Percentiles rank a stretch among this genome's conserved stretches.
Conservation (phyloP, 2,329 filamentous ascomycete species). For the Botryotinia convoluta region DNA sequence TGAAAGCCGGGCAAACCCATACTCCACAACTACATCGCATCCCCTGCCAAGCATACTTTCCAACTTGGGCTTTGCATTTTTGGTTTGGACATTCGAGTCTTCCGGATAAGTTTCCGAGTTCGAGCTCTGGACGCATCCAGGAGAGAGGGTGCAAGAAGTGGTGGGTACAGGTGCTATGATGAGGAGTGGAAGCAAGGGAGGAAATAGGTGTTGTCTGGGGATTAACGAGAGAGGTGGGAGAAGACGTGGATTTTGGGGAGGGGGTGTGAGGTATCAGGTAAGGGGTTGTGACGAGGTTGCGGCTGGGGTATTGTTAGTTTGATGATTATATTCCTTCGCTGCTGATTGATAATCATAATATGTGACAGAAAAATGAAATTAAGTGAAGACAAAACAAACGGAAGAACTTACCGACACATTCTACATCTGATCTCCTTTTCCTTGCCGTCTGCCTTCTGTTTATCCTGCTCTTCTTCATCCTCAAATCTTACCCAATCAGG, state of each 20-base stretch:
- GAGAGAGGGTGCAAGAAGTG: conserved; percentile 88
- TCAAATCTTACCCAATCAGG: conserved; percentile 81
- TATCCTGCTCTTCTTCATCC: conserved; percentile 54
- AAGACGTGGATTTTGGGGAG: conserved; percentile 38
- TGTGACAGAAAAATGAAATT: background rate
- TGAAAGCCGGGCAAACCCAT: conserved; percentile 91
- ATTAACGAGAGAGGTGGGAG: conserved; percentile 21
- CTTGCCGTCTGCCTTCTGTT: conserved; percentile 27
- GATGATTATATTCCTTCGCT: background rate
- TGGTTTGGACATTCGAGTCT: conserved; percentile 76
- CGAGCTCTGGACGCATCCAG: conserved; percentile 88
- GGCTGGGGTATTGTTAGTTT: conserved; percentile 32
- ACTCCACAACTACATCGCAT: conserved; percentile 86
- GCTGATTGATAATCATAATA: background rate
- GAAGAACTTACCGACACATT: conserved; percentile 67
- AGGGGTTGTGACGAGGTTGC: conserved; percentile 58
- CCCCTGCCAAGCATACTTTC: conserved; percentile 95
- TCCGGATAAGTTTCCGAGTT: conserved; percentile 78
- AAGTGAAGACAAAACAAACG: background rate
- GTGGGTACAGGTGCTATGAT: conserved; percentile 64
- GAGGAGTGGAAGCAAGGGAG: conserved; percentile 30
- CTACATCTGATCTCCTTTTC: conserved; percentile 72
- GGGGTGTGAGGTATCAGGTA: conserved; percentile 55
- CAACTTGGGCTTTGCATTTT: conserved; percentile 78
- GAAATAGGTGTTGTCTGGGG: conserved; percentile 26